Evolutionary conservation across 2,329 filamentous ascomycete genomes (phyloP), one percentile per base, ranked within the genome.

Genomic region (Trichoderma koningiopsis): DNA sequence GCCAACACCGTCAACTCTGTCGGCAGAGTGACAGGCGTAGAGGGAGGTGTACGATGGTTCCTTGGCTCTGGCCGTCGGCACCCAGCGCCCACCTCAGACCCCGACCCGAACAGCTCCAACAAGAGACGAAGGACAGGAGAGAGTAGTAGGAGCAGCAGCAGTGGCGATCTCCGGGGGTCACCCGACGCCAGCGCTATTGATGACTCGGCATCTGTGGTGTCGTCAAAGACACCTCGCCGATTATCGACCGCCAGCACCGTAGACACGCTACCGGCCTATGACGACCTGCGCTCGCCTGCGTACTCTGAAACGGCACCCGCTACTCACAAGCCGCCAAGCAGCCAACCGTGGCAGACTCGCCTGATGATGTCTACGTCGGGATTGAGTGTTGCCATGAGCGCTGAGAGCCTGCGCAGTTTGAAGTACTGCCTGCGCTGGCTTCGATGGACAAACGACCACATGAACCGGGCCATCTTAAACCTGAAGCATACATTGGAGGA

Each of bases 351-450:
- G 93, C 92, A 92, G 71, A 92, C 92, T 13, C 89, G 94, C 16
- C 83, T 97, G 22, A 92, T 97, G 73, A 92, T 97, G 78, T 94
- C 93, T 5, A 97, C 95, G 0, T 97, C 94, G 0, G 95, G 94
- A 0, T 86, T 98, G 0, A 94, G 94, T 72, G 91, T 97, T 19
- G 94, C 96, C 0, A 93, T 99, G 86, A 96, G 92, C 75, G 91
- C 96, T 22, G 91, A 96, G 75, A 97, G 93, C 27, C 82, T 97
- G 10, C 88, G 90, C 63, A 96, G 91, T 71, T 83, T 99, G 53
- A 93, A 92, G 74, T 95, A 93, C 75, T 97, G 94, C 72, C 83
- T 98, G 2, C 86, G 87, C 29, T 92, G 94, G 85, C 83, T 98
- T 58, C 87, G 90, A 31, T 91, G 90, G 86, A 93, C 93, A 1